phyloP scores from a whole-genome alignment of 306 rosid genomes.

The Sesbania bispinosa region DNA sequence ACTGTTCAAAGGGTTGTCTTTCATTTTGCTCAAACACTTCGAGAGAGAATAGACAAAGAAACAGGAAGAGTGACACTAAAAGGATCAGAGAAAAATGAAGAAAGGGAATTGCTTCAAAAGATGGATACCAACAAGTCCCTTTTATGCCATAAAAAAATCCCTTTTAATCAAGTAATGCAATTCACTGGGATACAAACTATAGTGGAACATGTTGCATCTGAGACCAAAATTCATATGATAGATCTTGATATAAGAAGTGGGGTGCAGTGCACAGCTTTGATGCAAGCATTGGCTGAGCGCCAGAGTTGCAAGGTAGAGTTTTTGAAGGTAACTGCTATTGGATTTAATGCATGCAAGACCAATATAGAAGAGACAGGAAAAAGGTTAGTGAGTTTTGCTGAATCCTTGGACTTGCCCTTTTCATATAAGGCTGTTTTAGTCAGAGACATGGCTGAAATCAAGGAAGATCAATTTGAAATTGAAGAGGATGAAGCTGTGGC shows the following conservation, averaged over 20 bases:
- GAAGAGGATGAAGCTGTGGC: slow-evolving; percentile 55
- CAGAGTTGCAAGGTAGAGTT: slow-evolving; percentile 35
- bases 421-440: slow-evolving; percentile 40
- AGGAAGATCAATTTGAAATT: slow-evolving; percentile 38
- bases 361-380: slow-evolving; percentile 43
- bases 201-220: slow-evolving; percentile 46
- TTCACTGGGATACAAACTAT: slow-evolving; percentile 57
- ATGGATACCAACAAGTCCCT: slow-evolving; percentile 16
- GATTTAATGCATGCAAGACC: neutral
- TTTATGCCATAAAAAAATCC: slow-evolving; percentile 39
- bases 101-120: neutral
- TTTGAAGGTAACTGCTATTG: slow-evolving; percentile 59
- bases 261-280: slow-evolving; percentile 51
- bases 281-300: slow-evolving; percentile 59
- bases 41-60: slow-evolving; percentile 52
- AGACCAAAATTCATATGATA: slow-evolving; percentile 53
- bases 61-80: slow-evolving; percentile 22
- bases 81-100: slow-evolving; percentile 8
- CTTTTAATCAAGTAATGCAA: slow-evolving; percentile 52
- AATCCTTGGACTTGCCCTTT: slow-evolving; percentile 63
- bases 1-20: slow-evolving; percentile 53
- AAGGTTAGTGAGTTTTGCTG: slow-evolving; percentile 50
- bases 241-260: slow-evolving; percentile 58
- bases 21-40: slow-evolving; percentile 55
- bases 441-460: slow-evolving; percentile 46